Evolutionary conservation across 441 rosid species (phyloP).

Genomic region (Jatropha podagrica): DNA sequence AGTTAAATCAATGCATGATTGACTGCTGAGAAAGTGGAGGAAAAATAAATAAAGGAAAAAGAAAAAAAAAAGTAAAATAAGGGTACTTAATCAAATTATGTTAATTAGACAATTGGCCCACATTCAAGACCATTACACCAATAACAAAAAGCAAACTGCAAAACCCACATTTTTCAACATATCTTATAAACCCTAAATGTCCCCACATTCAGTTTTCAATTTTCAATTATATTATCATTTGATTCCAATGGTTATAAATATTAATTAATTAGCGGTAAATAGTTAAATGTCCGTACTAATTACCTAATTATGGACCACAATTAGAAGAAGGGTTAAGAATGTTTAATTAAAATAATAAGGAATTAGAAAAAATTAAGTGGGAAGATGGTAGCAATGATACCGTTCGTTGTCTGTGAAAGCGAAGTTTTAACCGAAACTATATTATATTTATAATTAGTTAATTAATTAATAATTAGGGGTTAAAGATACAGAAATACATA

Average conservation of each 20-base stretch:
- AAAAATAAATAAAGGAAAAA: background rate
- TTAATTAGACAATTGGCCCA: constrained; percentile 20
- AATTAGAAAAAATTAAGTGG: constrained; percentile 7
- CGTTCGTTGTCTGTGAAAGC: constrained; percentile 30
- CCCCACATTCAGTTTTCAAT: background rate
- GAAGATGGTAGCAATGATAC: constrained; percentile 31
- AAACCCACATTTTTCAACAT: constrained; percentile 7
- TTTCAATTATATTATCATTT: background rate
- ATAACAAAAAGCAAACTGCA: no score
- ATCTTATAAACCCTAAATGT: background rate
- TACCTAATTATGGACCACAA: constrained; percentile 16
- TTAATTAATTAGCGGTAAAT: background rate
- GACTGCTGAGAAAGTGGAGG: constrained; percentile 22
- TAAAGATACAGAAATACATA: background rate
- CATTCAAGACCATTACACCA: background rate
- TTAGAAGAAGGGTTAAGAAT: background rate
- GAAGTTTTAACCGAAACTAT: constrained; percentile 24
- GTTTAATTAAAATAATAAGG: background rate
- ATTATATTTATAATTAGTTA: background rate
- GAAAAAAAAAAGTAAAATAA: constrained; percentile 1
- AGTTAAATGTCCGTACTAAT: background rate
- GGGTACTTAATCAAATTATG: constrained; percentile 16
- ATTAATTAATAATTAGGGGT: background rate
- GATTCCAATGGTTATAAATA: background rate
- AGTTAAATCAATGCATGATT: constrained; percentile 23